These are phyloP conservation scores for Nemophila menziesii DNA, from an alignment of 257 asterid species.

Conservation along the genomic window DNA sequence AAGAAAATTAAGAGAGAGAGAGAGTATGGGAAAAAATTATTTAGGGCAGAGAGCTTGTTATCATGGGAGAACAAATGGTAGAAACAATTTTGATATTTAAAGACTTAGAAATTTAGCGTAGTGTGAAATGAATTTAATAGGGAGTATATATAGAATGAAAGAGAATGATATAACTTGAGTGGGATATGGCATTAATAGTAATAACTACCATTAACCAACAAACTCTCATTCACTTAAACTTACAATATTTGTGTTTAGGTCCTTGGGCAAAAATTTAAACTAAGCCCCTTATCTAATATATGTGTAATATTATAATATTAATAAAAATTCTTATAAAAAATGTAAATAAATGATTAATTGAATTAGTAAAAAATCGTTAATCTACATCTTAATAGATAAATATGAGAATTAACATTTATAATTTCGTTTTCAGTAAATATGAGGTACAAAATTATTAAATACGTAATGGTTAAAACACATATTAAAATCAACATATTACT, in stretches of 20 bases:
- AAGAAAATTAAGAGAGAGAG: conserved; percentile 3
- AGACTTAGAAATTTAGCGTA: conserved; percentile 7
- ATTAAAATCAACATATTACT: no score
- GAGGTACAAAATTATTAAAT: no score
- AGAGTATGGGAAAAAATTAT: conserved; percentile 3
- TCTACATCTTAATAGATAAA: no score
- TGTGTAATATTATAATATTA: no score
- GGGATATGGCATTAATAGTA: conserved; percentile 3
- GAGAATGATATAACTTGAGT: background rate
- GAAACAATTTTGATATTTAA: background rate
- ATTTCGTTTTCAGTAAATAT: no score
- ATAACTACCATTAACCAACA: conserved; percentile 15
- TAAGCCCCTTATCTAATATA: no score
- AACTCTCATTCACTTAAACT: conserved; percentile 2
- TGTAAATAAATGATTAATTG: no score
- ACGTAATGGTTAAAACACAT: no score
- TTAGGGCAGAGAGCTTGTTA: conserved; percentile 2
- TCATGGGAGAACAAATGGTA: background rate
- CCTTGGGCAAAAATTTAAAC: no score
- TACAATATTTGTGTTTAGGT: background rate
- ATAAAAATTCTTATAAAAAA: no score
- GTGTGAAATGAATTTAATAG: background rate
- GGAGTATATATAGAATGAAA: background rate
- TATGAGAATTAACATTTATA: no score
- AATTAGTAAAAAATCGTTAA: no score